Evolutionary conservation across 768 basidiomycete genomes (phyloP), one percentile per base, ranked within the genome.

Genomic region (Tulasnella sp.): DNA sequence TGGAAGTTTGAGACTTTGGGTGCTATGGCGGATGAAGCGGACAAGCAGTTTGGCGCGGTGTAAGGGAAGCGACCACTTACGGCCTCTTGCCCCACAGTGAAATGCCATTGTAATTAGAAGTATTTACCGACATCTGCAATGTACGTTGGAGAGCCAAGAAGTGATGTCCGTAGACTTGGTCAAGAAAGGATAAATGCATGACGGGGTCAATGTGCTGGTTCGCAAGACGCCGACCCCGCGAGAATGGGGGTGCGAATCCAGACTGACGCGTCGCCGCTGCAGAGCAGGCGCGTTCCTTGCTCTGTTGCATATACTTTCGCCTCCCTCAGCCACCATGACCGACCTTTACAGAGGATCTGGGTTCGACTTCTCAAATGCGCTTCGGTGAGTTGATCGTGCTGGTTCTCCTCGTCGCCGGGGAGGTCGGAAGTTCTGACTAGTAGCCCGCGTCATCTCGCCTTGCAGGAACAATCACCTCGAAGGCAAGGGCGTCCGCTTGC

Each of bases 301-400:
- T 38, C 52, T 10, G n/a, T n/a, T 71, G 12, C 36, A 46, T 42
- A 27, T 77, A 27, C 62, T 24, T 34, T n/a, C n/a, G 38, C 31
- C 31, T 39, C 68, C 76, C 31, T n/a, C 19, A 7, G 27, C 34
- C 3, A 77, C 80, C 27, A 80, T 80, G 80, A 58, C 81, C 31
- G 81, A 78, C 42, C 36, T 79, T 0, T 81, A 81, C 71, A 77
- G 62, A 48, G 72, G 74, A 44, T 14, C 92, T 3, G 93, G 93
- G 6, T 95, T 95, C 84, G 89, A 94, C 84, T 95, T 95, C 82
- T 90, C 93, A 21, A 95, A 95, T 85, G 86, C 90, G 81, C 84
- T 90, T 75, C 88, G 94, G 94, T 94, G 82, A 79, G 19, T 44
- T 79, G 31, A 38, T 74, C 5, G n/a, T 27, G 44, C 44, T 44